These are phyloP conservation scores for Acephala macrosclerotiorum DNA, from an alignment of 2,329 filamentous ascomycete species.

Conservation along the genomic window DNA sequence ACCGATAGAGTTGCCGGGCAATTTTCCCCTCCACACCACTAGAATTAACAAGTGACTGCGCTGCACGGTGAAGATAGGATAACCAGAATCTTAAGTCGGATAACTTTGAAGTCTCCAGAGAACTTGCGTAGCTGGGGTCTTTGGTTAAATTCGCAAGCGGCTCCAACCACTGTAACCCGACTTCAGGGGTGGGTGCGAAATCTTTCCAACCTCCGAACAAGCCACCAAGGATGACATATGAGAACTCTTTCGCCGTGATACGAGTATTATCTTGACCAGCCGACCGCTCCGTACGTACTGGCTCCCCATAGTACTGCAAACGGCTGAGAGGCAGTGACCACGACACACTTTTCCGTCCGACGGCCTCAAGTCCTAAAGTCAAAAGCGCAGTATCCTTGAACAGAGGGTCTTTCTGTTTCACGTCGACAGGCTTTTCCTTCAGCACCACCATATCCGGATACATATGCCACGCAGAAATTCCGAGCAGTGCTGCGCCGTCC, in stretches of 20 bases:
- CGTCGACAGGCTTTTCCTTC: neutral
- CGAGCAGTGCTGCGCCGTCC: neutral
- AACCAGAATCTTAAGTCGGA: too few relatives aligned
- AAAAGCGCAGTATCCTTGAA: neutral
- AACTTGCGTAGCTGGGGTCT: too few relatives aligned
- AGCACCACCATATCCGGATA: neutral
- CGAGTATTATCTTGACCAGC: neutral
- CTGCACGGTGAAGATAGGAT: too few relatives aligned
- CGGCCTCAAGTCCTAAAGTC: neutral
- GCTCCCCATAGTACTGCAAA: constrained; percentile 12
- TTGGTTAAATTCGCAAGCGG: too few relatives aligned
- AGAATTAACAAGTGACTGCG: too few relatives aligned
- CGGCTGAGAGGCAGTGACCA: constrained; percentile 11
- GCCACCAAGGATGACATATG: neutral
- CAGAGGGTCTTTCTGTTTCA: neutral
- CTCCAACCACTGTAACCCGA: too few relatives aligned
- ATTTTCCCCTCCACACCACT: too few relatives aligned
- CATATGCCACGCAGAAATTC: neutral
- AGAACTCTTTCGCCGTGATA: neutral
- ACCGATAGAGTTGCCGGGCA: too few relatives aligned
- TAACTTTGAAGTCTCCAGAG: too few relatives aligned
- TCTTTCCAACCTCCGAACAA: constrained; percentile 17
- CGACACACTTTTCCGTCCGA: neutral
- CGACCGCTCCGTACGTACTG: neutral
- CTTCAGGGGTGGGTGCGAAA: neutral